Base-by-base conservation (phyloP, 192 early-diverging fungal genomes). In the Backusella circina region DNA sequence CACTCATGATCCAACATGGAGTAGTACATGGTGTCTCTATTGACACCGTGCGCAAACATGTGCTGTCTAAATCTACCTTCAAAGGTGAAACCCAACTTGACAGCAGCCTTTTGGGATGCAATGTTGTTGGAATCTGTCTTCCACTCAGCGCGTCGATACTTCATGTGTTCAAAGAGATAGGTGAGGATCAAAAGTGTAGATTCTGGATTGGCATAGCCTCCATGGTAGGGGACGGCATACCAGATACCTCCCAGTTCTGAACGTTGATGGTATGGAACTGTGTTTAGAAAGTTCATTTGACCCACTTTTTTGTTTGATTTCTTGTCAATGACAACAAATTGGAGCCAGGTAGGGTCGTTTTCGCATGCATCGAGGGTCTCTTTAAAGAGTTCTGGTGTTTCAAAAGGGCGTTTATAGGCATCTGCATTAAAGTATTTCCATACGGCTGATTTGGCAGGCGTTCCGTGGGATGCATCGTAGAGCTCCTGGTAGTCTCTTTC, bases 91-190 rank as follows among this genome's bases (percentile, higher is more conserved):
- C 83, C 83, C 10, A 84, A 39, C 41, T 81, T 84, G 26, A 35
- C 28, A 30, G 83, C 83, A 1, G 83, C 77, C 67, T 84, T 84
- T 72, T 84, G 83, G 10, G 77, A 79, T 3, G 80, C 77, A 69
- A 84, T 79, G 68, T 84, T 84, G 28, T 68, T 16, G 13, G 71
- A 70, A 31, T 84, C 80, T 0, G 83, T 84, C 77, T 84, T 84
- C 83, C 83, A 84, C 21, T 84, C 54, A 28, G 54, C 54, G 9
- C 54, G 21, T 61, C 54, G 8, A 8, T 61, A 61, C 8, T 61
- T 61, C 23, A 61, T 26, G 23, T 28, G 54, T 3, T 61, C 54
- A 61, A 61, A 61, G 10, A 61, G 10, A 26, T 61, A 61, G 9
- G 23, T 61, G 12, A 61, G 54, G 3, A 61, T 13, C 54, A 61